These are phyloP conservation scores for Hygrophorus pudorinus DNA, from an alignment of 768 basidiomycete species.

Conservation along the genomic window DNA sequence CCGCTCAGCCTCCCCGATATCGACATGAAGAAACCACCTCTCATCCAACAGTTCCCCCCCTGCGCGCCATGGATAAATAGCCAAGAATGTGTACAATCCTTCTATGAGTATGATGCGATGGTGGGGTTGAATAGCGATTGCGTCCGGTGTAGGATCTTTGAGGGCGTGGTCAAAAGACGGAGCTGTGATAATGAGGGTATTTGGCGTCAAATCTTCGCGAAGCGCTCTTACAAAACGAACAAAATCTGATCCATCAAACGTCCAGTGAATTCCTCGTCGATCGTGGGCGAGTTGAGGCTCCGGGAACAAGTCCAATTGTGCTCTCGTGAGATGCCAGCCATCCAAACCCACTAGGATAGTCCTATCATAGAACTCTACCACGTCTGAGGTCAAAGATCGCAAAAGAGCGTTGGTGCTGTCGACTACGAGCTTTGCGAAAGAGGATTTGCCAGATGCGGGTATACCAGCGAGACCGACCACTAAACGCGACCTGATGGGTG, in stretches of 20 bases:
- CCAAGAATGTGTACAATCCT: slow-evolving; percentile 79
- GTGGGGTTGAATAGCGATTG: slow-evolving; percentile 42
- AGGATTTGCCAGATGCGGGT: slow-evolving; percentile 85
- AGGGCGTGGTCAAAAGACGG: slow-evolving; percentile 82
- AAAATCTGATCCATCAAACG: slow-evolving; percentile 74
- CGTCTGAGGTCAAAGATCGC: slow-evolving; percentile 1
- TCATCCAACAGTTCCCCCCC: slow-evolving; percentile 64
- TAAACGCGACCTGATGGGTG: slow-evolving; percentile 33
- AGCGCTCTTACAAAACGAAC: slow-evolving; percentile 54
- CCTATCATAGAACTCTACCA: slow-evolving; percentile 8
- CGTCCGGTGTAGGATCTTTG: slow-evolving; percentile 71
- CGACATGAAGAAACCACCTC: slow-evolving; percentile 63
- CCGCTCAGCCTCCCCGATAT: slow-evolving; percentile 40
- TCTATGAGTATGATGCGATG: slow-evolving; percentile 83
- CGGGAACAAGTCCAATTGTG: slow-evolving; percentile 64
- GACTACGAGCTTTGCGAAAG: slow-evolving; percentile 53
- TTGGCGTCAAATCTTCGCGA: slow-evolving; percentile 23
- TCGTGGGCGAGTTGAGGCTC: slow-evolving; percentile 73
- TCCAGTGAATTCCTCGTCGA: slow-evolving; percentile 84
- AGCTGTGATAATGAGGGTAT: slow-evolving; percentile 37
- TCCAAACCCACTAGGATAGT: slow-evolving; percentile 75
- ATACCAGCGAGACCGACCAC: slow-evolving; percentile 68
- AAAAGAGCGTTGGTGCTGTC: slow-evolving; percentile 40
- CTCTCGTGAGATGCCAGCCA: slow-evolving; percentile 85
- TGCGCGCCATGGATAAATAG: slow-evolving; percentile 61